Evolutionary conservation across 208 protist species (phyloP).

Genomic region (Wallacemonas sp.): DNA sequence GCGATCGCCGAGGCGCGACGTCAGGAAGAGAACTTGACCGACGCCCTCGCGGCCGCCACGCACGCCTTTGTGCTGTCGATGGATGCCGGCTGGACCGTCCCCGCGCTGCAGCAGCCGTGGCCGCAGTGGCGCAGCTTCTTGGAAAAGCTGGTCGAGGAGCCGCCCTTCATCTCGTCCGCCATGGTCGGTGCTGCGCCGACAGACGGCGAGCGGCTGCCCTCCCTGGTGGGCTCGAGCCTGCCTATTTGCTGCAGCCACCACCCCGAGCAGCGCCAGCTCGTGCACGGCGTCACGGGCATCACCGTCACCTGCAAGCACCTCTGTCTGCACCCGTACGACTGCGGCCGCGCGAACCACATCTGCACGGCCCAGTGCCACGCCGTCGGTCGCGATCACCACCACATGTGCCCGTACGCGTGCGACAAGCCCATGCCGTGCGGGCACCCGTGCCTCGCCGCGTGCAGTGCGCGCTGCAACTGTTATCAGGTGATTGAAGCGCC

Average conservation of each 20-base stretch:
- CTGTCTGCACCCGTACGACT: conserved; percentile 64
- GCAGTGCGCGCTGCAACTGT: conserved; percentile 75
- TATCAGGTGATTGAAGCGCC: conserved; percentile 66
- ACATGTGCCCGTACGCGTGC: conserved; percentile 67
- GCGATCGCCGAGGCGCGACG: conserved; percentile 23
- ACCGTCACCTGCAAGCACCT: conserved; percentile 51
- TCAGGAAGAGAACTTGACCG: conserved; percentile 50
- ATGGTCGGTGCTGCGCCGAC: neutral
- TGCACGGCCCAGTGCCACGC: conserved; percentile 73
- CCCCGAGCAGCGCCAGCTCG: conserved; percentile 71
- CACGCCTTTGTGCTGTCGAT: conserved; percentile 71
- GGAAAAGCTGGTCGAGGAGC: conserved; percentile 61
- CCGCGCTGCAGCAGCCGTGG: conserved; percentile 56
- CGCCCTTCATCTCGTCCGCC: conserved; percentile 40
- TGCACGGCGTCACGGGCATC: conserved; percentile 52
- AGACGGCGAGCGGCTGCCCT: conserved; percentile 41
- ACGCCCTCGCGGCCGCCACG: conserved; percentile 54
- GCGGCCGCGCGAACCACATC: conserved; percentile 54
- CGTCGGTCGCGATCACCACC: conserved; percentile 30
- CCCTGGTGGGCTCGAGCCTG: conserved; percentile 59
- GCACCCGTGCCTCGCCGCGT: conserved; percentile 71
- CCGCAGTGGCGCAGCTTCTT: conserved; percentile 69
- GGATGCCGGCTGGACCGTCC: conserved; percentile 74
- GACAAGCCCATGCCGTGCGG: conserved; percentile 59
- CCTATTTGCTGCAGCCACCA: conserved; percentile 81